A percentile compares a stretch with the other conserved stretches of the same genome.
phyloP scores from a whole-genome alignment of 768 basidiomycete species.

The Boletus vinaceobasis region DNA sequence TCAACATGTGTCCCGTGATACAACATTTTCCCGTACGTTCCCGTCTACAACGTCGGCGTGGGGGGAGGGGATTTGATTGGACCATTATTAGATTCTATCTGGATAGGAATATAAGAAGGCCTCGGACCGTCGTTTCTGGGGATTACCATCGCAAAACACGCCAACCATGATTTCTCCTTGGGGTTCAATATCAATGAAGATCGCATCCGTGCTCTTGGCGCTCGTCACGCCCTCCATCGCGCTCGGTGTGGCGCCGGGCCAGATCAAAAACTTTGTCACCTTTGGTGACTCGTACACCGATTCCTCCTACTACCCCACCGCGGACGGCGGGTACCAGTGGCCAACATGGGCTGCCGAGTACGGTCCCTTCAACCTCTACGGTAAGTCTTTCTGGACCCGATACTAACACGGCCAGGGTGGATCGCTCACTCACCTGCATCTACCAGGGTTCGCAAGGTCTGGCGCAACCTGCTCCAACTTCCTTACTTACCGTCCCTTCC shows the following conservation, averaged over 20 bases:
- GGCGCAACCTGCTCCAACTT: conserved; percentile 68
- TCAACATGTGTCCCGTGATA: too few relatives aligned
- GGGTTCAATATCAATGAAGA: background rate
- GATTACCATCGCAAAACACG: background rate
- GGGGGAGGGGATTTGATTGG: background rate
- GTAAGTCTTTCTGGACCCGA: conserved; percentile 14
- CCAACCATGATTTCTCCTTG: background rate
- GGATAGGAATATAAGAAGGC: background rate
- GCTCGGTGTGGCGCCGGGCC: conserved; percentile 33
- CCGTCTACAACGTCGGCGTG: background rate
- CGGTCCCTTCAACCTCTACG: conserved; percentile 48
- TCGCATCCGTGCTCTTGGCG: conserved; percentile 11
- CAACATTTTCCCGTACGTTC: background rate
- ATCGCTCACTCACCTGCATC: background rate
- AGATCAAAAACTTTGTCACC: conserved; percentile 62
- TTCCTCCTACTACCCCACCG: conserved; percentile 33
- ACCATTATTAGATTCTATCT: background rate
- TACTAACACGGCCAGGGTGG: too few relatives aligned
- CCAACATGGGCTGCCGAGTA: conserved; percentile 58
- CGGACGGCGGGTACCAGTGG: conserved; percentile 51
- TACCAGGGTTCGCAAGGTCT: conserved; percentile 45
- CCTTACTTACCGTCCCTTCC: conserved; percentile 55
- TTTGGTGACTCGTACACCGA: conserved; percentile 71
- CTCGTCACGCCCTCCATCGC: conserved; percentile 7
- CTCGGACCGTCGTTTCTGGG: background rate